Evolutionary conservation across 2,329 filamentous ascomycete species (phyloP).

Genomic region (Davidsoniella neocaledoniae): DNA sequence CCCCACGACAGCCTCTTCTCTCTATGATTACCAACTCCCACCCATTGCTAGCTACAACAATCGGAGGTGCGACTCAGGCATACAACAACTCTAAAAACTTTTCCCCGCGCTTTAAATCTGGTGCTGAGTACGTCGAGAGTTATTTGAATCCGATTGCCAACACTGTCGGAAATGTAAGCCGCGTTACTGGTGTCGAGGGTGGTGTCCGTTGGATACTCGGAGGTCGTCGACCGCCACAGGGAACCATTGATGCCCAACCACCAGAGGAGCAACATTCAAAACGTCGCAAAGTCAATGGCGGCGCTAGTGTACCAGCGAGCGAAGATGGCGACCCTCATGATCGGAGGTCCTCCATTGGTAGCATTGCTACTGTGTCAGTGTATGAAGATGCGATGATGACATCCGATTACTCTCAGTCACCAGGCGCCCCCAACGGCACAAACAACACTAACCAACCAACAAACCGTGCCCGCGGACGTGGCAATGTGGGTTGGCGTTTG

Average conservation of each 20-base stretch:
- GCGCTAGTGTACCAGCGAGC: slow-evolving; percentile 14
- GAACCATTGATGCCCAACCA: slow-evolving; percentile 30
- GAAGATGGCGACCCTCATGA: slow-evolving; percentile 18
- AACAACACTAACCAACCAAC: slow-evolving; percentile 12
- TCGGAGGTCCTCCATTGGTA: slow-evolving; percentile 10
- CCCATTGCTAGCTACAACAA: slow-evolving; percentile 68
- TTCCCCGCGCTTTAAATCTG: slow-evolving; percentile 73
- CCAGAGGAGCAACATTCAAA: slow-evolving; percentile 26
- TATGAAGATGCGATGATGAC: slow-evolving; percentile 6
- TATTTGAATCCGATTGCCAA: slow-evolving; percentile 75
- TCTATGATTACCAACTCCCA: slow-evolving; percentile 78
- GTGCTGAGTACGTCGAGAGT: slow-evolving; percentile 79
- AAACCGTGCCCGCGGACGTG: neutral
- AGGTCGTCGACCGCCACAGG: slow-evolving; percentile 32
- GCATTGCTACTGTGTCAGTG: slow-evolving; percentile 6
- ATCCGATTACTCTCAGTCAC: slow-evolving; percentile 12
- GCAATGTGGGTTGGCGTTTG: slow-evolving; percentile 32
- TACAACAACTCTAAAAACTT: slow-evolving; percentile 84
- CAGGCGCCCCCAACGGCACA: slow-evolving; percentile 19
- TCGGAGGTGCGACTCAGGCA: slow-evolving; percentile 67
- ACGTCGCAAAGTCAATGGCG: slow-evolving; percentile 37
- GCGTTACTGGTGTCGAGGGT: slow-evolving; percentile 74
- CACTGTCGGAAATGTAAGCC: slow-evolving; percentile 68
- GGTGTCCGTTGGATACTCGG: slow-evolving; percentile 72
- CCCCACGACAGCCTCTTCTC: slow-evolving; percentile 55